These are phyloP conservation scores for Nyctanthes arbortristis DNA, from an alignment of 257 asterid species.

Conservation along the genomic window DNA sequence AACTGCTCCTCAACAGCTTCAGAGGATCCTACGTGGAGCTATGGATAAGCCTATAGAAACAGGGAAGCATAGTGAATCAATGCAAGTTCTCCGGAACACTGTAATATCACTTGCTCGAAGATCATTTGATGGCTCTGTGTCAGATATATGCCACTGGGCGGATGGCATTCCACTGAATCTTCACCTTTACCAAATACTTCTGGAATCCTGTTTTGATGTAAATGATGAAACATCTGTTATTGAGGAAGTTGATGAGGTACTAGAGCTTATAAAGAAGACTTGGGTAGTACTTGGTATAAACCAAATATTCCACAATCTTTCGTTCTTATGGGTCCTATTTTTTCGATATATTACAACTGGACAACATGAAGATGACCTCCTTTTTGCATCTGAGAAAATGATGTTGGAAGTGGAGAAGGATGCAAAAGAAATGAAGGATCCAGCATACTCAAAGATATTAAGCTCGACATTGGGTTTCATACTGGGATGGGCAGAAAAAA, in stretches of 20 bases:
- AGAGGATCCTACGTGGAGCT: slow-evolving; percentile 52
- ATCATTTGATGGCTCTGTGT: slow-evolving; percentile 69
- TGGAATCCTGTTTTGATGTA: slow-evolving; percentile 82
- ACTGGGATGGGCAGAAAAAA: slow-evolving; percentile 69
- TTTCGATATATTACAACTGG: slow-evolving; percentile 54
- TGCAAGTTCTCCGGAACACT: slow-evolving; percentile 50
- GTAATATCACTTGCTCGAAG: slow-evolving; percentile 71
- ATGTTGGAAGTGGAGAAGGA: slow-evolving; percentile 64
- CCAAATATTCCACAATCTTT: slow-evolving; percentile 68
- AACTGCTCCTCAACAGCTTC: slow-evolving; percentile 51
- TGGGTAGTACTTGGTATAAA: slow-evolving; percentile 80
- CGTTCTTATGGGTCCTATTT: slow-evolving; percentile 78
- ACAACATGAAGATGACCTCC: slow-evolving; percentile 70
- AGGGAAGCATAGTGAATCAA: slow-evolving; percentile 62
- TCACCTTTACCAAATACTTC: slow-evolving; percentile 59
- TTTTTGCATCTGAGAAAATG: slow-evolving; percentile 64
- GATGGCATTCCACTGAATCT: slow-evolving; percentile 86
- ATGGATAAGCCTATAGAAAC: slow-evolving; percentile 64
- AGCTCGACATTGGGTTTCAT: slow-evolving; percentile 45
- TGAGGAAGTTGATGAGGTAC: slow-evolving; percentile 87
- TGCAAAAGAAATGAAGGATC: slow-evolving; percentile 44
- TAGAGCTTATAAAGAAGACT: slow-evolving; percentile 79
- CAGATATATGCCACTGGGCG: slow-evolving; percentile 91
- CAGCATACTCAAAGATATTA: slow-evolving; percentile 52
- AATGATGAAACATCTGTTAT: slow-evolving; percentile 62